phyloP scores from a whole-genome alignment of 352 stramenopile species.

The Globisporangium cylindrosporum region DNA sequence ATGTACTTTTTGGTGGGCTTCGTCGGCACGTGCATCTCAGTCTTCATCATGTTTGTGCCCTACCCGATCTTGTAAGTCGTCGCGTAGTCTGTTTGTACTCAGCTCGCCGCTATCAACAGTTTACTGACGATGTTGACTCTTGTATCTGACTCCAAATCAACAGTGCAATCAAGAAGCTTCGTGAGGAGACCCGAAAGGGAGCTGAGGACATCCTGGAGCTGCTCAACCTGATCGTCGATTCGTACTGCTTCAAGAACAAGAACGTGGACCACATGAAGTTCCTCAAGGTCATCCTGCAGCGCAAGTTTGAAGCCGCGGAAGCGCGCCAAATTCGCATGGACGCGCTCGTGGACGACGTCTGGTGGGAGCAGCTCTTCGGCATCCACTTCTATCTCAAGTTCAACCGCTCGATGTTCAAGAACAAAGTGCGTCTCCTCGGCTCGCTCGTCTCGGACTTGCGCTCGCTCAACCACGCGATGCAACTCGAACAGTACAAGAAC shows the following conservation, averaged over 20 bases:
- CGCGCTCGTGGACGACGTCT: constrained; percentile 59
- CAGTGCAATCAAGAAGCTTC: constrained; percentile 58
- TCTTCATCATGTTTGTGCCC: constrained; percentile 72
- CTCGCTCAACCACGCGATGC: constrained; percentile 73
- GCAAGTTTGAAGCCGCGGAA: constrained; percentile 57
- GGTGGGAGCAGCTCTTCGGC: constrained; percentile 80
- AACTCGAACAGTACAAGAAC: constrained; percentile 72
- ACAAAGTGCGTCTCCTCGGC: constrained; percentile 59
- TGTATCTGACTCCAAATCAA: background rate
- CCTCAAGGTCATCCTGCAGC: constrained; percentile 60
- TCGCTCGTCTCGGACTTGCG: constrained; percentile 65
- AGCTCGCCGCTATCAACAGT: background rate
- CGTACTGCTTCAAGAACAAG: constrained; percentile 88
- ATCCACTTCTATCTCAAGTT: constrained; percentile 70
- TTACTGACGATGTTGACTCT: background rate
- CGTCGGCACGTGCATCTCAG: constrained; percentile 60
- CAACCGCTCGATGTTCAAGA: constrained; percentile 65
- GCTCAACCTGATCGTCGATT: constrained; percentile 79
- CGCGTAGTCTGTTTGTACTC: background rate
- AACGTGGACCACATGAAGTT: constrained; percentile 85
- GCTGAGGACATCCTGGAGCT: constrained; percentile 64
- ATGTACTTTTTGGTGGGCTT: constrained; percentile 78
- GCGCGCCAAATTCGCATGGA: constrained; percentile 59
- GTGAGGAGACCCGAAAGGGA: constrained; percentile 42
- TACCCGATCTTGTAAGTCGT: constrained; percentile 74